Percentiles rank a stretch among this genome's conserved stretches.
phyloP scores from a whole-genome alignment of 176 grass and related monocot species.

The Oropetium thomaeum region DNA sequence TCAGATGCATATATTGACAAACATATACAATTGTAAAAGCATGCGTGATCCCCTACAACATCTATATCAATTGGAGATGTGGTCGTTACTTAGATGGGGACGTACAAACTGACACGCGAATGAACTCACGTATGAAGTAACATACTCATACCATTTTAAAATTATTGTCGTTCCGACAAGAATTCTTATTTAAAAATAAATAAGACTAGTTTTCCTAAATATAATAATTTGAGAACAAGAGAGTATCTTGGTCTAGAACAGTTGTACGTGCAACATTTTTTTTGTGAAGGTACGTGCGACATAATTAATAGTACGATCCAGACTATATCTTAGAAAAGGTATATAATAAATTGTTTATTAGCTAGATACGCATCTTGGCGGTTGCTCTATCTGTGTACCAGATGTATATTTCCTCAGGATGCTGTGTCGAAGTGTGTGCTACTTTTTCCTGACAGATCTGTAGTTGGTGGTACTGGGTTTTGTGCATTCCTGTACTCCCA shows the following conservation, averaged over 20 bases:
- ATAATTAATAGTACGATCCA: conserved; percentile 26
- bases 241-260: too few relatives aligned
- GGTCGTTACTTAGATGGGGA: too few relatives aligned
- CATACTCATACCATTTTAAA: too few relatives aligned
- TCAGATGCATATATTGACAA: conserved; percentile 3
- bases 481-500: conserved; percentile 48
- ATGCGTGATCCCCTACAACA: conserved; percentile 28
- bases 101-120: conserved; percentile 14
- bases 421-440: conserved; percentile 37
- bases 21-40: conserved; percentile 16
- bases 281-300: conserved; percentile 24
- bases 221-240: too few relatives aligned
- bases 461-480: conserved; percentile 38
- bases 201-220: too few relatives aligned
- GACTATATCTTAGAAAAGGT: conserved; percentile 9
- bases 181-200: too few relatives aligned
- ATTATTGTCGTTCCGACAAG: too few relatives aligned
- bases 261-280: conserved; percentile 21
- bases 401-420: conserved; percentile 33
- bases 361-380: conserved; percentile 52
- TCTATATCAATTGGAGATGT: conserved; percentile 6
- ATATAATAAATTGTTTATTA: conserved; percentile 35
- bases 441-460: conserved; percentile 51
- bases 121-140: too few relatives aligned
- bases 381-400: conserved; percentile 32